phyloP scores from a whole-genome alignment of 2,329 filamentous ascomycete genomes.

The Biscogniauxia marginata region DNA sequence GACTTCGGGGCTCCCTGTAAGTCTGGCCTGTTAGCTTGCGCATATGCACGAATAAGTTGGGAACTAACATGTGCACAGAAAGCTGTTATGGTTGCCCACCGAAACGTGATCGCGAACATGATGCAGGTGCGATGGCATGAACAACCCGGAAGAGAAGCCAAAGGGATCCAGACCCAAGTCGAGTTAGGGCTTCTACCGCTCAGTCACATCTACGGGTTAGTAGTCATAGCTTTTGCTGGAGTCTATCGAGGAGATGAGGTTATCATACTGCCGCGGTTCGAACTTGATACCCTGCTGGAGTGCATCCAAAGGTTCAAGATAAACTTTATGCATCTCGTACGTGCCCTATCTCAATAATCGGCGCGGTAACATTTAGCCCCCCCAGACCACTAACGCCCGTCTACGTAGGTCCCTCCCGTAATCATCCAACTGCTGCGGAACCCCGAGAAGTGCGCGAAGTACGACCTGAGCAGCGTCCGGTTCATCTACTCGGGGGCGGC shows the following conservation, averaged over 20 bases:
- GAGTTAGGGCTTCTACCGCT: constrained; percentile 67
- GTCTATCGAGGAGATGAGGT: constrained; percentile 70
- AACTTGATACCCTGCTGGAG: constrained; percentile 59
- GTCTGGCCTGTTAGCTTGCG: constrained; percentile 6
- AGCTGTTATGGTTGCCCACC: constrained; percentile 76
- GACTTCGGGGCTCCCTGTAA: constrained; percentile 68
- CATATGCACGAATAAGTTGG: not conserved
- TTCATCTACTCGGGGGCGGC: constrained; percentile 74
- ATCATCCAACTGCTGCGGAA: constrained; percentile 74
- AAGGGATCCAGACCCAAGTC: constrained; percentile 34
- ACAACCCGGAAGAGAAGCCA: constrained; percentile 28
- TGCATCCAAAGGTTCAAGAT: constrained; percentile 69
- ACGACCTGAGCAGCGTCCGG: constrained; percentile 67
- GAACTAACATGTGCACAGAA: constrained; percentile 46
- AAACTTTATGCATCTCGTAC: constrained; percentile 60
- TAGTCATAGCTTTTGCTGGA: constrained; percentile 65
- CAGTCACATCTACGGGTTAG: constrained; percentile 75
- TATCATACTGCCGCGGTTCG: constrained; percentile 71
- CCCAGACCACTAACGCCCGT: not conserved
- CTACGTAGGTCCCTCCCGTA: constrained; percentile 76
- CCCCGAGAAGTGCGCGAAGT: constrained; percentile 58
- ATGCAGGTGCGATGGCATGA: constrained; percentile 56
- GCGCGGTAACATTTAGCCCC: no score
- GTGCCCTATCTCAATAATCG: constrained; percentile 24
- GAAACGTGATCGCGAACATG: constrained; percentile 71